Conservation (phyloP, 257 asterid genomes). For the Parsonsia alboflavescens region DNA sequence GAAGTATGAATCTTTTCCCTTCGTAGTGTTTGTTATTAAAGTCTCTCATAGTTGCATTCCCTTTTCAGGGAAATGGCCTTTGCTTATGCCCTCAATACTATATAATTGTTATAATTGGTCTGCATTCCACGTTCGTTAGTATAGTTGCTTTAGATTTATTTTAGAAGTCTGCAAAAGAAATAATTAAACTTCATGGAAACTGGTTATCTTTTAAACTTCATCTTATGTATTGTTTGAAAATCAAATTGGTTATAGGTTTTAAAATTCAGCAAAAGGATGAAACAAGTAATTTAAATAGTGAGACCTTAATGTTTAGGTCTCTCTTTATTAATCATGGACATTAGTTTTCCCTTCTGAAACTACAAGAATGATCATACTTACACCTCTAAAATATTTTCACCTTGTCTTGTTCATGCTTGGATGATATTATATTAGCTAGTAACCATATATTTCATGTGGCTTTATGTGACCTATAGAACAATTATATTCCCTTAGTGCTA, state of each 20-base stretch:
- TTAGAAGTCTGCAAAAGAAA: not conserved
- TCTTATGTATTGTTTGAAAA: not conserved
- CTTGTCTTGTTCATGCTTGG: not conserved
- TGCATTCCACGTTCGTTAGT: no score
- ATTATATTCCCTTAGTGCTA: not conserved
- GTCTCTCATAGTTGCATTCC: not conserved
- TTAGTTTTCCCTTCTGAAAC: not conserved
- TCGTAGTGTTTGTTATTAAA: not conserved
- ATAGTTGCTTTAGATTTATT: not conserved
- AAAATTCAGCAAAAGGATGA: not conserved
- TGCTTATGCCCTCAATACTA: not conserved
- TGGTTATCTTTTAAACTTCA: not conserved
- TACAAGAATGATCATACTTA: not conserved
- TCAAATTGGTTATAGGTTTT: not conserved
- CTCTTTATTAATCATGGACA: not conserved
- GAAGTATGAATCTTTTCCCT: conserved; percentile 39
- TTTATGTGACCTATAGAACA: not conserved
- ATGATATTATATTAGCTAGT: not conserved
- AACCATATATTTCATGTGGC: not conserved
- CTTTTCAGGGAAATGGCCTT: not conserved
- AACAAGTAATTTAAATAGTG: not conserved
- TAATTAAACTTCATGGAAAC: not conserved
- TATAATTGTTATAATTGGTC: no score
- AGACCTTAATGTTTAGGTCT: not conserved
- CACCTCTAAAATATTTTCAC: not conserved